Percentiles rank a stretch among this genome's conserved stretches.
These are phyloP conservation scores for Pleurotus cornucopiae DNA, from an alignment of 768 basidiomycete species.

Conservation along the genomic window DNA sequence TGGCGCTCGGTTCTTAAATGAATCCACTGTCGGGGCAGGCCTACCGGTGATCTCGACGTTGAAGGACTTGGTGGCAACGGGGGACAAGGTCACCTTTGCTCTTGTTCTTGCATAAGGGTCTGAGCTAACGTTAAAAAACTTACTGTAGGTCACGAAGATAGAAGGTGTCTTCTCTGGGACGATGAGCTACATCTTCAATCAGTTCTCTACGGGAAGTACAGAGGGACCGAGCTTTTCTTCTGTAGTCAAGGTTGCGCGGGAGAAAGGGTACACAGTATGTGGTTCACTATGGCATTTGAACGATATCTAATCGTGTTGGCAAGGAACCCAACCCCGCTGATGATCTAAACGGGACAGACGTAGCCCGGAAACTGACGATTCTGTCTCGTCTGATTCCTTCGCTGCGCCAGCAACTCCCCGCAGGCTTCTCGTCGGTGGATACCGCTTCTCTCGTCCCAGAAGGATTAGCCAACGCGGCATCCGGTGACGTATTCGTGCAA, in stretches of 20 bases:
- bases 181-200: slow-evolving; percentile 98
- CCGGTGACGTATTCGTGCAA: slow-evolving; percentile 79
- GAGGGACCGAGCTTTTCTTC: slow-evolving; percentile 81
- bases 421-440: slow-evolving; percentile 65
- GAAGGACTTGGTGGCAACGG: slow-evolving; percentile 88
- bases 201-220: slow-evolving; percentile 71
- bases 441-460: slow-evolving; percentile 85
- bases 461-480: slow-evolving; percentile 58
- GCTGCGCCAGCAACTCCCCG: slow-evolving; percentile 25
- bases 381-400: slow-evolving; percentile 74
- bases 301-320: background rate
- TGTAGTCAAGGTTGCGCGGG: slow-evolving; percentile 82
- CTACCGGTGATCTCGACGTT: slow-evolving; percentile 88
- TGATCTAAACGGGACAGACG: slow-evolving; percentile 95
- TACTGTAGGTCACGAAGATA: slow-evolving; percentile 72
- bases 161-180: slow-evolving; percentile 99
- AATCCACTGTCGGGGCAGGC: slow-evolving; percentile 95
- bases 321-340: slow-evolving; percentile 98
- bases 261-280: slow-evolving; percentile 89
- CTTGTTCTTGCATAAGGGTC: background rate
- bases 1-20: slow-evolving; percentile 72
- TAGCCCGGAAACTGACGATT: slow-evolving; percentile 96
- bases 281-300: background rate
- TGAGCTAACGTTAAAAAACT: background rate
- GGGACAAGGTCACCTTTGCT: slow-evolving; percentile 67